Base-by-base conservation (phyloP, 768 basidiomycete genomes). In the Collybia mongolica region DNA sequence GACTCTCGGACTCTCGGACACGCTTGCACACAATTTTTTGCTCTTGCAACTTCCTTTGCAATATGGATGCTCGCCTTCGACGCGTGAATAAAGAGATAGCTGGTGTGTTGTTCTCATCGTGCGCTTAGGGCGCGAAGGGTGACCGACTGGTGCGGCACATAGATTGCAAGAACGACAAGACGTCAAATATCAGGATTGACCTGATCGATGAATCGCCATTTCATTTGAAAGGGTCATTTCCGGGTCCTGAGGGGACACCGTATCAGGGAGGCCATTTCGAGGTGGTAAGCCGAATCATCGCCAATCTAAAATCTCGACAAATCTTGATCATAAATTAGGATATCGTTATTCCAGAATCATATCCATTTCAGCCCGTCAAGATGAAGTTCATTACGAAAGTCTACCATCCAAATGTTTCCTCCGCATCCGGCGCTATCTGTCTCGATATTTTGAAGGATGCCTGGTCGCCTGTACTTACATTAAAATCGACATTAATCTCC, bases 381-480 rank as follows among this genome's bases (percentile, higher is more conserved):
- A 97, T 98, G 93, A 95, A 94, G 66, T 98, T 98, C 71, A 84
- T 96, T 54, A 98, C 95, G 32, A 93, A 93, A 67, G 88, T 96
- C 23, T 97, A 93, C 65, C 93, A 98, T 65, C 95, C 95, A 2
- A 98, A 98, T 62, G 79, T 98, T 36, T 96, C 93, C 17, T 95
- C 92, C 19, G 90, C 88, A 28, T 93, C 90, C 2, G 95, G 95
- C 43, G 93, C 92, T 39, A 98, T 98, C 71, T 98, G 94, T 68
- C 83, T 93, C 49, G 92, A 93, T 70, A 89, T 86, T 65, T 75
- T 86, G 64, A 84, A 81, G 55, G 93, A 97, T 60, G 90, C 90
- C n/a, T 95, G 92, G 92, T 90, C 87, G 6, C 92, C 94, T 39
- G 93, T 98, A 26, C 81, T 97, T 51, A 97, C 95, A 1, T 86